Percentiles rank a stretch among this genome's conserved stretches.
Evolutionary conservation across 352 stramenopile genomes (phyloP).

Genomic region (Globisporangium barbulae): DNA sequence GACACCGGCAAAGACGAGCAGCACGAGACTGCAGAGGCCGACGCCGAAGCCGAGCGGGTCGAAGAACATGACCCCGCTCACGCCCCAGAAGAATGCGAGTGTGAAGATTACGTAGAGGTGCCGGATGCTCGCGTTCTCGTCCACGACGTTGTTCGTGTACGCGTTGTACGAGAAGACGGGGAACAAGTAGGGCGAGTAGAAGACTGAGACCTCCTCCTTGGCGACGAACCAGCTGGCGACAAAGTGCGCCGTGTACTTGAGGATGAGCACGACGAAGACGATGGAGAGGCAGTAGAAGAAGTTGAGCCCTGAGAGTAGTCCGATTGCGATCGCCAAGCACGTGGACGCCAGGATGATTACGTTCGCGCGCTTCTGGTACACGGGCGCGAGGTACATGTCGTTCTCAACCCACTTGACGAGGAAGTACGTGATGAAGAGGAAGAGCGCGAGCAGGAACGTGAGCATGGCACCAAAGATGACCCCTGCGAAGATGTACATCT

Average conservation of each 20-base stretch:
- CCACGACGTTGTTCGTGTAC: slow-evolving; percentile 88
- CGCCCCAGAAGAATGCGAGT: slow-evolving; percentile 82
- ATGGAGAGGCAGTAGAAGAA: slow-evolving; percentile 88
- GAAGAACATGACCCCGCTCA: slow-evolving; percentile 86
- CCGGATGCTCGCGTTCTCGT: slow-evolving; percentile 72
- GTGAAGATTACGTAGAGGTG: slow-evolving; percentile 73
- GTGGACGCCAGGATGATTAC: slow-evolving; percentile 39
- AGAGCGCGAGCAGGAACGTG: slow-evolving; percentile 55
- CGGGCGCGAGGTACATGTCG: slow-evolving; percentile 70
- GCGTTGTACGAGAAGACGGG: slow-evolving; percentile 90
- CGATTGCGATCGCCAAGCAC: slow-evolving; percentile 31
- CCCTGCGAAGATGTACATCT: slow-evolving; percentile 73
- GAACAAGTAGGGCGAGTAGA: slow-evolving; percentile 88
- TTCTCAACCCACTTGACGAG: slow-evolving; percentile 84
- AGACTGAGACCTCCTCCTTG: slow-evolving; percentile 64
- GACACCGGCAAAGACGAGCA: slow-evolving; percentile 73
- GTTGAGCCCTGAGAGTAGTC: slow-evolving; percentile 45
- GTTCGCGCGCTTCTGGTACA: slow-evolving; percentile 52
- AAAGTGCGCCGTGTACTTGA: slow-evolving; percentile 70
- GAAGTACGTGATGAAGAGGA: slow-evolving; percentile 74
- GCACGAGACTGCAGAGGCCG: slow-evolving; percentile 78
- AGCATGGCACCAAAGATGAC: slow-evolving; percentile 52
- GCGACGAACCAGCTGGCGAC: slow-evolving; percentile 55
- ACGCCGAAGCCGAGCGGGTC: slow-evolving; percentile 88
- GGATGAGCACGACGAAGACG: slow-evolving; percentile 76